Conservation (phyloP, 495 filamentous ascomycete species). For the Lasiosphaeria ovina region DNA sequence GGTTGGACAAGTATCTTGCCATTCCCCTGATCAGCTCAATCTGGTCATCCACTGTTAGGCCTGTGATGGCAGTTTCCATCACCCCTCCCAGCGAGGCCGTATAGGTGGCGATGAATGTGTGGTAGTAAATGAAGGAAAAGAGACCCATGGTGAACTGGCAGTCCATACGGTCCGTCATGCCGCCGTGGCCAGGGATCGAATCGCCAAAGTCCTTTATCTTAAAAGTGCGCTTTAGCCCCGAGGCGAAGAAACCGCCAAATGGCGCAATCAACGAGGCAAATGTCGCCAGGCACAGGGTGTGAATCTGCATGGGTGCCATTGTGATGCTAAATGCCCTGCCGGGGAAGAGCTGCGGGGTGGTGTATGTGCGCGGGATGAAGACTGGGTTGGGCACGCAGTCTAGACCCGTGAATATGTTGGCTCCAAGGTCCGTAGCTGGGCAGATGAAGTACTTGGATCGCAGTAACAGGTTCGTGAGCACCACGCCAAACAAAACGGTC, state of each 20-base stretch:
- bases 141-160: slow-evolving; percentile 99
- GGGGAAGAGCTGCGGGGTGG: slow-evolving; percentile 65
- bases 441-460: slow-evolving; percentile 97
- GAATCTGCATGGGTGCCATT: slow-evolving; percentile 89
- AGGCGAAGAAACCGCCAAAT: slow-evolving; percentile 98
- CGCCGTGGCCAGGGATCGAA: slow-evolving; percentile 94
- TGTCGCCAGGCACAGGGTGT: slow-evolving; percentile 84
- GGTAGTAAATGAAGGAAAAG: slow-evolving; percentile 97
- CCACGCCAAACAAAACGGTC: slow-evolving; percentile 80
- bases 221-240: slow-evolving; percentile 96
- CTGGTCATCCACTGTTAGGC: slow-evolving; percentile 79
- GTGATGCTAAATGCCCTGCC: slow-evolving; percentile 55
- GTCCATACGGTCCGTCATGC: slow-evolving; percentile 99
- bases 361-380: slow-evolving; percentile 77
- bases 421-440: slow-evolving; percentile 92
- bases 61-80: slow-evolving; percentile 84
- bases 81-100: slow-evolving; percentile 78
- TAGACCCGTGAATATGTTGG: slow-evolving; percentile 88
- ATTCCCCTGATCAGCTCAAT: slow-evolving; percentile 82
- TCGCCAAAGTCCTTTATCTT: slow-evolving; percentile 99
- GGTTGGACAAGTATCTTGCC: slow-evolving; percentile 81
- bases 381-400: slow-evolving; percentile 91
- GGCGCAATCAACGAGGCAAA: slow-evolving; percentile 97
- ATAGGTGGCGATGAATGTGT: slow-evolving; percentile 90
- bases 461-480: slow-evolving; percentile 84